Evolutionary conservation across 306 rosid species (phyloP), one percentile per base, ranked within the genome.

Genomic region (Adenanthera pavonina): DNA sequence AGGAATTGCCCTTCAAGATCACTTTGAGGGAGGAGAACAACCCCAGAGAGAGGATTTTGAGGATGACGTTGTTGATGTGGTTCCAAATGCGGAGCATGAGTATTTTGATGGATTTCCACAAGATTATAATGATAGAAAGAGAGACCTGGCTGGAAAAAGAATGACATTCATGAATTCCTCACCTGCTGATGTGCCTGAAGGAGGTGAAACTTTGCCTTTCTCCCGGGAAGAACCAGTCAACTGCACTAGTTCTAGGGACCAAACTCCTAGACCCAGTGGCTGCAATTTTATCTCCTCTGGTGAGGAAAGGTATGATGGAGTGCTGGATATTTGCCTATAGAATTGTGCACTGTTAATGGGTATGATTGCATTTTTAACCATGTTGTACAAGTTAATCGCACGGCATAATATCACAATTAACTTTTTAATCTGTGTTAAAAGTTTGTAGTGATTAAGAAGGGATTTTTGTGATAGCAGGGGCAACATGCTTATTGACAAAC

Each of bases 301-400:
- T n/a, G 95, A 90, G 16, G 92, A 92, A 85, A 94, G 98, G 98
- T 94, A 84, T 68, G 77, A 7, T 20, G 49, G 43, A 80, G 25
- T 79, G 65, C 41, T 67, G 60, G 75, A 41, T 47, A 46, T 80
- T 69, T 75, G 52, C 75, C 62, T 19, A 49, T 8, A 65, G 75
- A 83, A 64, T 41, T 53, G 74, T 65, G 74, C 60, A 54, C 33
- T 52, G 52, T 78, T 19, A 35, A 49, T 61, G 53, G 8, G 8
- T 44, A 13, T 69, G 80, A 66, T 33, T 69, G 57, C 41, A 34
- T 78, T 71, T 66, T 78, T 53, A 35, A 54, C 44, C 57, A 12
- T 51, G 2, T 74, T 64, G 13, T 14, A 20, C 14, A 10, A 10
- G 16, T 25, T 59, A 59, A 10, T 25, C 35, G 36, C 19, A 59